Base-by-base conservation (phyloP, 139 green algal genomes). In the Prasinococcaceae sp. region DNA sequence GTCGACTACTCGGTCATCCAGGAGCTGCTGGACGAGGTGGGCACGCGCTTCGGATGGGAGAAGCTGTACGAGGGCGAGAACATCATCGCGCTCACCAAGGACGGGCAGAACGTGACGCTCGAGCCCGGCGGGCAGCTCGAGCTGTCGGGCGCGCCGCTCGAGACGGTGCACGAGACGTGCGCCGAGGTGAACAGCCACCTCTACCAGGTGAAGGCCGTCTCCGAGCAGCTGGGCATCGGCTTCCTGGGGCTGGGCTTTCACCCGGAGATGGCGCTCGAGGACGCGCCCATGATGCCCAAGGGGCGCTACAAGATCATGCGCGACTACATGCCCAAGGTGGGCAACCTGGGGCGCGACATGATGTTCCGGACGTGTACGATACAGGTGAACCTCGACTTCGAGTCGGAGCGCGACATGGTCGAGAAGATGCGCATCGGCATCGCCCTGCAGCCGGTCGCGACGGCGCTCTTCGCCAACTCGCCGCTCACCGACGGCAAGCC, bases 341-440 rank as follows among this genome's bases (percentile, higher is more conserved):
- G 90, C 29, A 79, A 37, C 14, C 69, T 92, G 49, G 90, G 90
- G 0, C 75, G 85, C 33, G 90, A 99, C 72, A 99, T 99, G 90
- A 99, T 99, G 90, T 94, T 96, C 68, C 70, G 90, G 12, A 94
- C 84, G 1, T 93, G 80, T 68, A 99, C 90, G 17, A 82, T 99
- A 23, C 90, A 98, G 80, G 85, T 96, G 6, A 98, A 98, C 72
- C 69, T 98, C 29, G 90, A 98, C 71, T 98, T 90, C 69, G 79
- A 90, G 58, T 79, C 60, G 4, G 90, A 98, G 70, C 24, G 47
- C 36, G 90, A 98, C 79, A 97, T 97, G 88, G 68, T 96, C 19
- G 69, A 93, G 52, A 98, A 97, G 70, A 89, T 94, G 66, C 65
- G 88, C 2, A 83, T 95, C 6, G 83, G 83, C 5, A 72, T 98